Percentiles rank a stretch among this genome's conserved stretches.
phyloP scores from a whole-genome alignment of 352 stramenopile genomes.

The Pythium biforme region DNA sequence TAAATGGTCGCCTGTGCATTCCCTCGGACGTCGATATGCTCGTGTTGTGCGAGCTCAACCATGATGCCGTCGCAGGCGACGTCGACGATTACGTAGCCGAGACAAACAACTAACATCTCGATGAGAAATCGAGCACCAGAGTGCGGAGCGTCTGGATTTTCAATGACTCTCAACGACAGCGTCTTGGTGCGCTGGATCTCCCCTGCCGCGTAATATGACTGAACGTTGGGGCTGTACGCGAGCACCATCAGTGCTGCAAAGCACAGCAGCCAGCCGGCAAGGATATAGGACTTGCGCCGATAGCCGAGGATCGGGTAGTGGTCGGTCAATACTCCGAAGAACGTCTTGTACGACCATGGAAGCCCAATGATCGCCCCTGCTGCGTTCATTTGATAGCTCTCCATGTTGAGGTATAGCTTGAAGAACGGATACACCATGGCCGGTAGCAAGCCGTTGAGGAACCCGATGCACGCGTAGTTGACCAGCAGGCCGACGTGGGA shows the following conservation, averaged over 20 bases:
- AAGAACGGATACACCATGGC: conserved; percentile 73
- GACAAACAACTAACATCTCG: conserved; percentile 53
- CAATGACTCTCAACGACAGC: conserved; percentile 36
- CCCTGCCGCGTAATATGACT: conserved; percentile 49
- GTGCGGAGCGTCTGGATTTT: conserved; percentile 44
- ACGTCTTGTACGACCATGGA: conserved; percentile 77
- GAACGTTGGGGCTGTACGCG: conserved; percentile 45
- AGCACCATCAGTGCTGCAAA: conserved; percentile 50
- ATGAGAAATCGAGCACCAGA: conserved; percentile 55
- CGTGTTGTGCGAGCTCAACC: conserved; percentile 68
- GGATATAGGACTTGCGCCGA: conserved; percentile 70
- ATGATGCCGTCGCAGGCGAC: conserved; percentile 67
- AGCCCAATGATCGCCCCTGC: conserved; percentile 57
- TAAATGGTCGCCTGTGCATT: conserved; percentile 65
- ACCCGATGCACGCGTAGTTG: conserved; percentile 76
- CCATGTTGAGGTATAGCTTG: conserved; percentile 79
- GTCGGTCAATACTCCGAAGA: conserved; percentile 70
- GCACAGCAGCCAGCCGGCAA: conserved; percentile 62
- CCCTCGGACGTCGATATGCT: conserved; percentile 61
- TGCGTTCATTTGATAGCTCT: conserved; percentile 59
- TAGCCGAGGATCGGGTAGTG: conserved; percentile 62
- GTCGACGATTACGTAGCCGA: conserved; percentile 68
- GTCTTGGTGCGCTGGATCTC: conserved; percentile 63
- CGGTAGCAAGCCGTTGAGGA: conserved; percentile 62
- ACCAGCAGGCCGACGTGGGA: conserved; percentile 56